These are phyloP conservation scores for Schoenoplectus tabernaemontani DNA, from an alignment of 202 grass and related monocot genomes.

Conservation along the genomic window DNA sequence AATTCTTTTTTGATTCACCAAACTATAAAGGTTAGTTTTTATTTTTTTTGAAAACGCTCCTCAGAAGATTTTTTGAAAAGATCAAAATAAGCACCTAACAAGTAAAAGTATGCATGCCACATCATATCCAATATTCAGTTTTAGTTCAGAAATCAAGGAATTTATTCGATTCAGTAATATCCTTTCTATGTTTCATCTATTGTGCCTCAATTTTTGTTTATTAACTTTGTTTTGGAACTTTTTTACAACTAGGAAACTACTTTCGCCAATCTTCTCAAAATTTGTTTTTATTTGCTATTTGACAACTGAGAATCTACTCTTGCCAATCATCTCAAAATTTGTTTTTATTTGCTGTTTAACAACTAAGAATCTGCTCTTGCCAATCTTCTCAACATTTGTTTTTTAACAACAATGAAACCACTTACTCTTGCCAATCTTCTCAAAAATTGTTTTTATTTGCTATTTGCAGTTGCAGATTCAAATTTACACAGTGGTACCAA, in stretches of 20 bases:
- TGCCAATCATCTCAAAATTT: no score
- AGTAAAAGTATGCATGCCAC: background rate
- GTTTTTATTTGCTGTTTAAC: no score
- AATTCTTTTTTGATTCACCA: constrained; percentile 40
- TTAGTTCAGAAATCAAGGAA: background rate
- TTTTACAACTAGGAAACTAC: no score
- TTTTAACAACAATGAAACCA: background rate
- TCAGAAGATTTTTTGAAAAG: background rate
- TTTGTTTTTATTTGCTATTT: no score
- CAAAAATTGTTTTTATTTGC: background rate
- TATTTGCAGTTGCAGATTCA: constrained; percentile 15
- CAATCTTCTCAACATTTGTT: no score
- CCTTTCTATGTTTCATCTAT: background rate
- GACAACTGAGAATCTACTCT: no score
- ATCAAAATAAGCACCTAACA: background rate
- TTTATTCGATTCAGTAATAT: background rate
- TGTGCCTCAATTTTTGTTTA: background rate
- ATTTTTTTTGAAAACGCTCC: constrained; percentile 6
- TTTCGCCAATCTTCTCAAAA: no score
- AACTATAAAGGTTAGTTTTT: constrained; percentile 52
- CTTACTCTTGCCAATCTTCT: background rate
- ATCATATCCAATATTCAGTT: background rate
- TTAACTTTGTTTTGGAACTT: background rate
- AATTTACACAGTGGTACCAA: background rate
- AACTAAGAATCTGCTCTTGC: no score